Evolutionary conservation across 352 stramenopile species (phyloP), one percentile per base, ranked within the genome.

Genomic region (Pythium myriotylum): DNA sequence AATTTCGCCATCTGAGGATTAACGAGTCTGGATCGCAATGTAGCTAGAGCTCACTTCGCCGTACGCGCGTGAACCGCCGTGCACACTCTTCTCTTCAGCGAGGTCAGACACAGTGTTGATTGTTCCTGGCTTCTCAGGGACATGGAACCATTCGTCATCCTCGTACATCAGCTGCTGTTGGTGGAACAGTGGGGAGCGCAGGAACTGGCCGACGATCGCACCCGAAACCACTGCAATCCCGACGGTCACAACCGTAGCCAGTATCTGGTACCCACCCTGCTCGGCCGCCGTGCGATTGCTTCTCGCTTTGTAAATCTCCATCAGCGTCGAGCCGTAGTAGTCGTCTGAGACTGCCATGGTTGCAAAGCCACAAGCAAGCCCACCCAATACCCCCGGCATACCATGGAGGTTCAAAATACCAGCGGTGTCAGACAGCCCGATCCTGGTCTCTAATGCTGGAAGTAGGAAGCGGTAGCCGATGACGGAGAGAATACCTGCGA

Each of bases 371-470:
- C 74, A 81, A 9, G 77, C 79, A 4, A 91, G 59, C 0, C 81
- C 81, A 10, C 80, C 83, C 19, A 90, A 70, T 12, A 92, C 65
- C 19, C 78, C 78, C 4, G 86, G 86, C 71, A 89, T 89, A 39
- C 77, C 85, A 70, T 96, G 87, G 48, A 96, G 68, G 53, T 94
- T 92, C 17, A 88, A 58, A 20, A 96, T 87, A 13, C 67, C 67
- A 0, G 62, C 62, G 23, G 62, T 60, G 59, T 90, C 81, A 3
- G 76, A 87, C 23, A 88, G 65, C 0, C 61, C 59, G 19, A 88
- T 72, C 3, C 54, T 46, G 1, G 17, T 42, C 57, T 90, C 81
- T 2, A 88, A 57, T 7, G 51, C 52, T 0, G 76, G 76, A 0
- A 72, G 73, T 23, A 88, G 41, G 54, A 72, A 86, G 56, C 56